These are phyloP conservation scores for Apiospora hydei DNA, from an alignment of 2,329 filamentous ascomycete species.

Conservation along the genomic window DNA sequence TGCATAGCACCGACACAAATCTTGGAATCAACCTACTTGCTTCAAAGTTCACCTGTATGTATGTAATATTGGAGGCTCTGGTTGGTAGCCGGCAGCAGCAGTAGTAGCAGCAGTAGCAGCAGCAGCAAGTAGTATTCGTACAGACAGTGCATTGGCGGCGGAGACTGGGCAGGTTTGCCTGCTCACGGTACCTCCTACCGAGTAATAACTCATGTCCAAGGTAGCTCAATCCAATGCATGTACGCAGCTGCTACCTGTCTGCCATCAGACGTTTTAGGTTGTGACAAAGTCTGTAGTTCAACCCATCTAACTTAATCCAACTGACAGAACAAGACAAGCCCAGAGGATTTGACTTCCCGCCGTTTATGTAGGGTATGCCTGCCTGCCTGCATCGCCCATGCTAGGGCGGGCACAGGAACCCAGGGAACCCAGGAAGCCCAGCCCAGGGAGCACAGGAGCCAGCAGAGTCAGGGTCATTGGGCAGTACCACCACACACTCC, in stretches of 20 bases:
- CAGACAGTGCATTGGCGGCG: too few species aligned
- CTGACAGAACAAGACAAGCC: slow-evolving; percentile 11
- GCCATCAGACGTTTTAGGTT: slow-evolving; percentile 13
- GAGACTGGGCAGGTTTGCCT: too few species aligned
- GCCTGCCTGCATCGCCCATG: not conserved
- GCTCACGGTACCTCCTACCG: too few species aligned
- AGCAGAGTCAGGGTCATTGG: not conserved
- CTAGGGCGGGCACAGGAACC: not conserved
- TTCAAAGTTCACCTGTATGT: not conserved
- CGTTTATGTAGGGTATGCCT: slow-evolving; percentile 12
- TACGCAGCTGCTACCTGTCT: not conserved
- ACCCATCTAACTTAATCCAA: slow-evolving; percentile 10
- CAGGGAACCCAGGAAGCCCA: too few species aligned
- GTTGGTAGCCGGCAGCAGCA: too few species aligned
- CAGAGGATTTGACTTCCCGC: slow-evolving; percentile 10
- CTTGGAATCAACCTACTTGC: not conserved
- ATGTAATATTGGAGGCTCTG: too few species aligned
- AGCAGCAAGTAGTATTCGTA: too few species aligned
- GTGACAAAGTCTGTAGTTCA: slow-evolving; percentile 8
- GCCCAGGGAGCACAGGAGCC: too few species aligned
- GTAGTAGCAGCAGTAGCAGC: too few species aligned
- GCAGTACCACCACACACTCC: not conserved
- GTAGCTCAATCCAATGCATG: not conserved
- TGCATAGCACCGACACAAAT: not conserved
- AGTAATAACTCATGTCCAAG: too few species aligned